Conservation (phyloP, 2,329 filamentous ascomycete genomes). For the Cercospora nicotianae region DNA sequence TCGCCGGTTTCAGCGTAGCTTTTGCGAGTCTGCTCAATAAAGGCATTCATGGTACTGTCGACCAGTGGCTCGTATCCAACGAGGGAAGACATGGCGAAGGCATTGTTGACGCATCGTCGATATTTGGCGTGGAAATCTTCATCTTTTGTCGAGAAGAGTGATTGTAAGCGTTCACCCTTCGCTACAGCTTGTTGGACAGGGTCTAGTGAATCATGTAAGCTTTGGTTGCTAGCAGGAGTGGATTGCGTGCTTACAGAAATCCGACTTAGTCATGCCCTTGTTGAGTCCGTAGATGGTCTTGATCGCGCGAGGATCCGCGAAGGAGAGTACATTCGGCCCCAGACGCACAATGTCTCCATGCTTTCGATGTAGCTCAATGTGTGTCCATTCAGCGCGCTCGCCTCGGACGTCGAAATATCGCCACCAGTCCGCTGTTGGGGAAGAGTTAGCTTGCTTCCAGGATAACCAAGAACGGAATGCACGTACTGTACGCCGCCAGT, state of each 20-base stretch:
- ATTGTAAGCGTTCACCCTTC: constrained; percentile 66
- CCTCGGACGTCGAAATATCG: constrained; percentile 68
- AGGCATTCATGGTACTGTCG: constrained; percentile 70
- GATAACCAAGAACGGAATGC: not conserved
- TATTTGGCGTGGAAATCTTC: constrained; percentile 75
- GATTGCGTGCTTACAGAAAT: constrained; percentile 56
- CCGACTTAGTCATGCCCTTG: constrained; percentile 78
- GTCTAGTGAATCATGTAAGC: constrained; percentile 39
- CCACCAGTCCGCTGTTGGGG: constrained; percentile 65
- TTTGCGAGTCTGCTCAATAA: constrained; percentile 56
- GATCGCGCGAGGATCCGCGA: constrained; percentile 70
- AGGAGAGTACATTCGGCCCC: constrained; percentile 72
- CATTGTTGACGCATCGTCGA: constrained; percentile 71
- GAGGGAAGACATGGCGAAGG: constrained; percentile 74
- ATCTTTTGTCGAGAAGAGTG: constrained; percentile 74
- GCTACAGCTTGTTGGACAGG: constrained; percentile 73
- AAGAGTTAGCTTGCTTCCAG: not conserved
- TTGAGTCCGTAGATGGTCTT: constrained; percentile 79
- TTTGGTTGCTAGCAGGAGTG: not conserved
- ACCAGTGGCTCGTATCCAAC: constrained; percentile 80
- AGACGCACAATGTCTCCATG: constrained; percentile 73
- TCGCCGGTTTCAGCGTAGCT: constrained; percentile 45
- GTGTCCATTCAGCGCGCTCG: constrained; percentile 65
- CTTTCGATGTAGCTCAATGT: constrained; percentile 66
- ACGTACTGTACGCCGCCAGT: constrained; percentile 58